These are phyloP conservation scores for Calvatia gigantea DNA, from an alignment of 768 basidiomycete species.

Conservation along the genomic window DNA sequence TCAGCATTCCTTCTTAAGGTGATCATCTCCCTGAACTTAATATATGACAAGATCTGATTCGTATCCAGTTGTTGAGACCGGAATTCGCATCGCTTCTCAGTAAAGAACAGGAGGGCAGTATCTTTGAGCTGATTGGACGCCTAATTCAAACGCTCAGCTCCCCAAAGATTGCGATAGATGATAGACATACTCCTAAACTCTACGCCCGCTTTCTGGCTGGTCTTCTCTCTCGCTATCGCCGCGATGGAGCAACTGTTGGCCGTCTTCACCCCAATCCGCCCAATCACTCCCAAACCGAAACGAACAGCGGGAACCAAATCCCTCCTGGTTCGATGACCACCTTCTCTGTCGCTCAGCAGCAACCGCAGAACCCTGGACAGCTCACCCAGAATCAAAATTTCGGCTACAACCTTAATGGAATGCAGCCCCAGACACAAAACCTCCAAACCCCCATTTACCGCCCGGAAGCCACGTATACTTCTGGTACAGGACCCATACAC, in stretches of 20 bases:
- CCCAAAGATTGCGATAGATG: slow-evolving; percentile 75
- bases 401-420: slow-evolving; percentile 15
- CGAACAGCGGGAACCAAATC: slow-evolving; percentile 12
- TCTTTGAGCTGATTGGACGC: slow-evolving; percentile 67
- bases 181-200: slow-evolving; percentile 74
- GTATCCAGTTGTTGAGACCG: slow-evolving; percentile 59
- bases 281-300: slow-evolving; percentile 26
- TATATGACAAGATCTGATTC: neutral
- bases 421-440: slow-evolving; percentile 14
- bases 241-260: slow-evolving; percentile 59
- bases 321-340: slow-evolving; percentile 23
- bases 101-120: slow-evolving; percentile 62
- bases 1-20: slow-evolving; percentile 84
- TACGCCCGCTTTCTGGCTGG: slow-evolving; percentile 78
- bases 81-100: slow-evolving; percentile 64
- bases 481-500: slow-evolving; percentile 37
- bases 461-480: slow-evolving; percentile 44
- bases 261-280: slow-evolving; percentile 51
- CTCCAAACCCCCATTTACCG: slow-evolving; percentile 39
- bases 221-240: slow-evolving; percentile 66
- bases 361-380: slow-evolving; percentile 11
- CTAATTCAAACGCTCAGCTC: slow-evolving; percentile 72
- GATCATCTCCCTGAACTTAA: slow-evolving; percentile 11
- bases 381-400: slow-evolving; percentile 18
- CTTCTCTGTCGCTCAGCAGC: slow-evolving; percentile 21